Percentiles rank a stretch among this genome's conserved stretches.
These are phyloP conservation scores for Cytospora paraplurivora DNA, from an alignment of 2,329 filamentous ascomycete genomes.

Conservation along the genomic window DNA sequence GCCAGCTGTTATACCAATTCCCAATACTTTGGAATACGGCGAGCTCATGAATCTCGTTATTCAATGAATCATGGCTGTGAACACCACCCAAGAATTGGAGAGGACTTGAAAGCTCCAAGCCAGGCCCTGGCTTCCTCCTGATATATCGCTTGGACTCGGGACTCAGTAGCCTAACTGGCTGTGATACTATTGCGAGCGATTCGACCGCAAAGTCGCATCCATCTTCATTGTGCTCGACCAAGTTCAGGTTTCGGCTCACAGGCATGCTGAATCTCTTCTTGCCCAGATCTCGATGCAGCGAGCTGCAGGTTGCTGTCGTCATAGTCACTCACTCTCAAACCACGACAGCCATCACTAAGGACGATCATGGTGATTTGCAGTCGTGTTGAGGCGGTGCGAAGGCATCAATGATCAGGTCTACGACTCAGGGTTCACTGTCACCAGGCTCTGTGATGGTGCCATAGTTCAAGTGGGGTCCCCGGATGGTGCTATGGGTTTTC, in stretches of 20 bases:
- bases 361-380: background rate
- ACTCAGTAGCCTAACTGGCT: background rate
- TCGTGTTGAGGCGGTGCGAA: slow-evolving; percentile 4
- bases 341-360: background rate
- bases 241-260: background rate
- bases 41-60: slow-evolving; percentile 23
- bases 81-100: background rate
- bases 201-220: background rate
- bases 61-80: background rate
- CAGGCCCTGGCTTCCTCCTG: background rate
- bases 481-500: slow-evolving; percentile 15
- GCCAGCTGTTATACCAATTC: slow-evolving; percentile 1
- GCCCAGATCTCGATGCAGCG: background rate
- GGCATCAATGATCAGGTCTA: slow-evolving; percentile 2
- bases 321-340: slow-evolving; percentile 1
- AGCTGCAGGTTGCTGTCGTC: background rate
- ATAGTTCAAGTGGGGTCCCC: slow-evolving; percentile 22
- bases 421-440: slow-evolving; percentile 11
- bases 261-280: background rate
- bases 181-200: background rate
- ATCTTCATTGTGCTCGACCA: background rate
- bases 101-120: background rate
- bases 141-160: background rate
- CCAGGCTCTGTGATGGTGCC: slow-evolving; percentile 22
- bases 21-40: slow-evolving; percentile 11